Base-by-base conservation (phyloP, 2,329 filamentous ascomycete genomes). In the Pestalotiopsis sp. region DNA sequence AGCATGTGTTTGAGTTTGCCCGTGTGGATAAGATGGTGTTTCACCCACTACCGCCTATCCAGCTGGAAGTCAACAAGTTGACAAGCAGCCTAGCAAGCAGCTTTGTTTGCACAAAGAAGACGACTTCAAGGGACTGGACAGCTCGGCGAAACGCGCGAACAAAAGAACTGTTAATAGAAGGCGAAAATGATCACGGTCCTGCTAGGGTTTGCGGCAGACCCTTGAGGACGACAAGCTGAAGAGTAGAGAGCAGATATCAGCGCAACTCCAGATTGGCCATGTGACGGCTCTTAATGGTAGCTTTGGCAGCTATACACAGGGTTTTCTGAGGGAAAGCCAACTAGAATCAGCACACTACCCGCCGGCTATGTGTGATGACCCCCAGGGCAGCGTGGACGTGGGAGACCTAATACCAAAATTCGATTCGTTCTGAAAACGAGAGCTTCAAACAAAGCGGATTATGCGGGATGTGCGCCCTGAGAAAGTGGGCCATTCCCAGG, bases 21-120 rank as follows among this genome's bases (percentile, higher is more conserved):
- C 69, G 69, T 71, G 72, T 73, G 74, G 77, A 72, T 73, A 74
- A 72, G 73, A 73, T 72, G 74, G 70, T 73, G 81, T 82, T 82
- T 82, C 80, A 81, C 72, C 72, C 73, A 68, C 65, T 57, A 20
- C 55, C 12, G 39, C 66, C 13, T 55, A 49, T 49, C n/a, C 39
- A 39, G 14, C 45, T 65, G 25, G 45, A 14, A 25, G n/a, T 55
- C 31, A 25, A 20, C 14, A 36, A 36, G 7, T 36, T 36, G 17
- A 31, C n/a, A 39, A 62, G 36, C 59, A 36, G 31, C 9, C 31
- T 36, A 36, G 12, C 58, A 39, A 39, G 27, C 27, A 52, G 45
- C n/a, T 23, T 12, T 62, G 17, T 36, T 39, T 14, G 59, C 25
- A 36, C n/a, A 36, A n/a, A 38, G 13, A 62, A 20, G n/a, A 36